phyloP scores from a whole-genome alignment of 805 yeast species.

The Wickerhamiella sergipiensis region DNA sequence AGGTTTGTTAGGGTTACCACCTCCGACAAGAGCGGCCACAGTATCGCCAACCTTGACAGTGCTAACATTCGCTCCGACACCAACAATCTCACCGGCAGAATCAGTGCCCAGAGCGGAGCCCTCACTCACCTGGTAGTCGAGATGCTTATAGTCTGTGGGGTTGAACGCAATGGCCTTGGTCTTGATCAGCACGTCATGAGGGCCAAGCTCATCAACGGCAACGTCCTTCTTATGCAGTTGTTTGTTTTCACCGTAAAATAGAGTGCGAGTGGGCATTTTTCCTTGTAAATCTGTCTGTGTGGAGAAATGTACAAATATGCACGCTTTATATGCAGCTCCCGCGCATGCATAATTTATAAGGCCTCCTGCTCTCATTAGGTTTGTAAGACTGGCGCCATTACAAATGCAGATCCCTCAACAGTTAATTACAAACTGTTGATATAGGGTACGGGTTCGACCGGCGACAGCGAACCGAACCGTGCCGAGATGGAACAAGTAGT shows the following conservation, averaged over 20 bases:
- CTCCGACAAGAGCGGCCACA: constrained; percentile 57
- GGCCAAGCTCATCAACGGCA: constrained; percentile 27
- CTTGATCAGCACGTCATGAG: constrained; percentile 66
- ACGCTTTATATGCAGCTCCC: background rate
- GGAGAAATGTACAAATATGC: background rate
- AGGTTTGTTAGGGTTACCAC: constrained; percentile 67
- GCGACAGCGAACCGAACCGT: no score
- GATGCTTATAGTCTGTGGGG: constrained; percentile 72
- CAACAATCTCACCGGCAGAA: constrained; percentile 53
- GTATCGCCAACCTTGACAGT: constrained; percentile 67
- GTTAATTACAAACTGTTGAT: background rate
- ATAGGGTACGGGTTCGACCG: background rate
- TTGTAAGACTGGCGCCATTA: no score
- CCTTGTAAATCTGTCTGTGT: no score
- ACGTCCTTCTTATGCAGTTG: constrained; percentile 8
- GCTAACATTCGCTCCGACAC: constrained; percentile 51
- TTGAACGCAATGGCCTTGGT: constrained; percentile 85
- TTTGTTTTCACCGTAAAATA: constrained; percentile 8
- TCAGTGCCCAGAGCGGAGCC: constrained; percentile 86
- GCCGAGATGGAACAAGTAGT: no score
- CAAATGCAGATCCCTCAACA: background rate
- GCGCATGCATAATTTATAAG: background rate
- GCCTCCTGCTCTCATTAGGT: no score
- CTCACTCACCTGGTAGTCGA: constrained; percentile 71
- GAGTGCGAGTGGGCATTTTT: constrained; percentile 4